A percentile compares a stretch with the other conserved stretches of the same genome.
phyloP scores from a whole-genome alignment of 768 basidiomycete genomes.

The Mrakia frigida region DNA sequence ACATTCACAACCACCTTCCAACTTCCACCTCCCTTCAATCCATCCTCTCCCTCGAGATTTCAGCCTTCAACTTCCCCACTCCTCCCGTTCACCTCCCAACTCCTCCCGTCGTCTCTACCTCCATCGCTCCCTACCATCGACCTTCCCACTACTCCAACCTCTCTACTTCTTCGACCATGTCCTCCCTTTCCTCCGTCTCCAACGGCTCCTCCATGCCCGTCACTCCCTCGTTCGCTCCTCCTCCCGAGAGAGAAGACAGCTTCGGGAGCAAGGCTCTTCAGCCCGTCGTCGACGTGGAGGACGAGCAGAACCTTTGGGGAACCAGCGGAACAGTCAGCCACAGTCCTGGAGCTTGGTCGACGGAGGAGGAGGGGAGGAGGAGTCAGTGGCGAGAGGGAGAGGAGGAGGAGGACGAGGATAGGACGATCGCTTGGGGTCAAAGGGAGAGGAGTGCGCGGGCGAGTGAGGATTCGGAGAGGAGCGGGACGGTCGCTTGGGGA shows the following conservation, averaged over 20 bases:
- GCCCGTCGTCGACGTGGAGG: neutral
- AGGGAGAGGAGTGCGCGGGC: neutral
- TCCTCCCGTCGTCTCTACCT: neutral
- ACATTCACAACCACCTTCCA: neutral
- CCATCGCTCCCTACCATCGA: neutral
- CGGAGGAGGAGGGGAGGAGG: neutral
- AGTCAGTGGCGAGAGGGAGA: neutral
- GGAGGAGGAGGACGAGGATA: neutral
- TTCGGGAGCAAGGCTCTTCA: too few relatives aligned
- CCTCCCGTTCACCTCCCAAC: neutral
- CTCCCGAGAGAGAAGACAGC: neutral
- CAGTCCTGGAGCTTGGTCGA: neutral
- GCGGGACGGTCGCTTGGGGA: slow-evolving; percentile 5
- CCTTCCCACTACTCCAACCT: neutral
- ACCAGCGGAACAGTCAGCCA: neutral
- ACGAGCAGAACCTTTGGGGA: neutral
- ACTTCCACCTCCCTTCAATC: neutral
- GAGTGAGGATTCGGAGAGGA: slow-evolving; percentile 4
- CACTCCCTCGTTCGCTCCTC: neutral
- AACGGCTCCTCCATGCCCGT: neutral
- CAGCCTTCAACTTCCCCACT: slow-evolving; percentile 11
- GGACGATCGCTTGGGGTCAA: neutral
- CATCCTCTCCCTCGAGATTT: slow-evolving; percentile 2
- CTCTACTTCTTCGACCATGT: slow-evolving; percentile 2
- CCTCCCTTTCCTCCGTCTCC: neutral